A percentile compares a stretch with the other conserved stretches of the same genome.
phyloP scores from a whole-genome alignment of 1,284 basidiomycete genomes.

The Cutaneotrichosporon cyanovorans region DNA sequence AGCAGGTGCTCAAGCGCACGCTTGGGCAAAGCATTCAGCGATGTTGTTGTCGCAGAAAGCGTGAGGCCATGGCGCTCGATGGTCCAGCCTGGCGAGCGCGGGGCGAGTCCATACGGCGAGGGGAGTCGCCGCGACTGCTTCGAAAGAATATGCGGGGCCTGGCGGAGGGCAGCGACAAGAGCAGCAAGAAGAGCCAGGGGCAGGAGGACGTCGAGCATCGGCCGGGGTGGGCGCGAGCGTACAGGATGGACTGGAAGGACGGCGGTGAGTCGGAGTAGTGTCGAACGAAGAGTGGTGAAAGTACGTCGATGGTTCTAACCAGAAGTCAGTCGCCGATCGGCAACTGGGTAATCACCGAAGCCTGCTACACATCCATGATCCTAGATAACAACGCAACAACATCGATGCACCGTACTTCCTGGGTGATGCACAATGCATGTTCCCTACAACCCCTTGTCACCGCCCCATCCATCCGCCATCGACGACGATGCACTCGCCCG shows the following conservation, averaged over 20 bases:
- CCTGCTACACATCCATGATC: no score
- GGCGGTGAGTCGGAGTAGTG: no score
- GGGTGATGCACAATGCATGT: no score
- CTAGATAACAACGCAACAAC: no score
- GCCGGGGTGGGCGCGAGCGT: not conserved
- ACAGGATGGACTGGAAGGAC: no score
- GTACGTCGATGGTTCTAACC: no score
- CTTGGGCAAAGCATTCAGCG: constrained; percentile 23
- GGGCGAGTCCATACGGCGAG: constrained; percentile 15
- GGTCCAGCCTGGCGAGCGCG: constrained; percentile 12
- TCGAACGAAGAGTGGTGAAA: no score
- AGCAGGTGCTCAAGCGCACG: not conserved
- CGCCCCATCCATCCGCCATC: constrained; percentile 47
- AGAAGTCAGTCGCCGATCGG: no score
- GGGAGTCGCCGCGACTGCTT: constrained; percentile 1
- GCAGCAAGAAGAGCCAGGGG: constrained; percentile 17
- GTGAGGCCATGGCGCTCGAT: constrained; percentile 17
- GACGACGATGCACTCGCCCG: constrained; percentile 59
- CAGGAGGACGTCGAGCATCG: constrained; percentile 24
- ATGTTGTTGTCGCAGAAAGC: constrained; percentile 20
- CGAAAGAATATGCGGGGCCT: constrained; percentile 7
- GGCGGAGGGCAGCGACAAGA: constrained; percentile 14
- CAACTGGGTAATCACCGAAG: no score
- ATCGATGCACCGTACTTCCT: no score
- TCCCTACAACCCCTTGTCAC: no score